Base-by-base conservation (phyloP, 2,329 filamentous ascomycete species). In the Exophiala alcalophila region DNA sequence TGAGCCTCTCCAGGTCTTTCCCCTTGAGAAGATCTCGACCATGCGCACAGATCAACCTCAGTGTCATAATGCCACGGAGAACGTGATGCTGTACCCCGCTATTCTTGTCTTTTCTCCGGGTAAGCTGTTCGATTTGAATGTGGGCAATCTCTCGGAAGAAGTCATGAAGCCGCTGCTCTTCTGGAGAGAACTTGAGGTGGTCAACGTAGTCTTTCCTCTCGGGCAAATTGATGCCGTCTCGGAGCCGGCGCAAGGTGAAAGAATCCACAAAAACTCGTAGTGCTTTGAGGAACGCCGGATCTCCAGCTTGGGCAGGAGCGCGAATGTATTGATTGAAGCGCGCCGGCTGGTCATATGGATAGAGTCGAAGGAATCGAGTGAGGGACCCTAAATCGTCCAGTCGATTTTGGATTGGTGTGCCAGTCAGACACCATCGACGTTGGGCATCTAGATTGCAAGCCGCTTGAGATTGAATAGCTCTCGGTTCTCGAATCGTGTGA, bases 361-460 rank as follows among this genome's bases (percentile, higher is more conserved):
- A 81, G 10, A 97, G 71, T 10, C 85, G 81, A 28, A 97, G 70
- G 59, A 97, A 97, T 21, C 83, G 86, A 45, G 95, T 81, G 2
- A 97, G 71, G 1, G 91, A 86, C 10, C 87, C 86, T 15, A 97
- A 74, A 61, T 98, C 92, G 53, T 94, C 89, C 2, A 97, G 74
- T 3, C 86, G 83, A 60, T 98, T 98, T 65, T 97, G 91, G 6
- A 97, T 86, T 0, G 90, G 92, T 0, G 92, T 97, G 40, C 91
- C 92, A 0, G 92, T 97, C n/a, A 97, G 87, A 2, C 90, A 91
- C 92, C 92, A 98, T 23, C 90, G 83, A 21, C 90, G 80, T 59
- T 86, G 78, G 2, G 89, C 86, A 47, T 85, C 76, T 2, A 97
- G 71, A 14, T 80, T 77, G 52, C 88, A 90, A 14, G 92, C 86